Conservation (phyloP, 2,329 filamentous ascomycete genomes). For the Microcera coccophila region DNA sequence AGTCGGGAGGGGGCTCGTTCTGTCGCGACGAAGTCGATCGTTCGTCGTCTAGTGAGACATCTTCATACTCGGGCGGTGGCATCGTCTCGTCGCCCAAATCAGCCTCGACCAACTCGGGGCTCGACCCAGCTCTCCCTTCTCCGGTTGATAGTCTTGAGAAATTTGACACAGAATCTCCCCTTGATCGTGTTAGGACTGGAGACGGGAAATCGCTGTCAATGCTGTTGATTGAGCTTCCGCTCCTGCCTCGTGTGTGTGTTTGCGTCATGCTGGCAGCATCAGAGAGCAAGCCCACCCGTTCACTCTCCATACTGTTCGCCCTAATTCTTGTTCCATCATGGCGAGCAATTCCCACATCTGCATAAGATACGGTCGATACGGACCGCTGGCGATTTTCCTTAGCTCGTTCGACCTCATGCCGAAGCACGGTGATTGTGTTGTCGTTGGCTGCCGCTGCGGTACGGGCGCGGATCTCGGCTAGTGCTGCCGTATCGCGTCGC, state of each 20-base stretch:
- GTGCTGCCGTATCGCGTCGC: constrained; percentile 63
- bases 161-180: constrained; percentile 41
- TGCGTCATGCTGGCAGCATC: constrained; percentile 61
- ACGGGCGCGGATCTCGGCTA: constrained; percentile 63
- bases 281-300: constrained; percentile 66
- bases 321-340: constrained; percentile 74
- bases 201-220: constrained; percentile 47
- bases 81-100: constrained; percentile 47
- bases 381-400: constrained; percentile 60
- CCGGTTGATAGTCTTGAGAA: constrained; percentile 34
- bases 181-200: constrained; percentile 35
- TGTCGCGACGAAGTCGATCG: constrained; percentile 40
- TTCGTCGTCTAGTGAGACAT: constrained; percentile 42
- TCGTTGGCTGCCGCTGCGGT: constrained; percentile 45
- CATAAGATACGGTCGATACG: constrained; percentile 73
- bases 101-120: constrained; percentile 50
- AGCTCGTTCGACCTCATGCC: constrained; percentile 52
- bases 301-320: constrained; percentile 69
- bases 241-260: constrained; percentile 34
- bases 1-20: constrained; percentile 49
- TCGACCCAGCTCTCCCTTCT: constrained; percentile 45
- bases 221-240: constrained; percentile 53
- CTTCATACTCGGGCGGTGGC: constrained; percentile 54
- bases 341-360: constrained; percentile 68
- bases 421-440: constrained; percentile 54